Base-by-base conservation (phyloP, 2,329 filamentous ascomycete species). In the Colletotrichum tanaceti region DNA sequence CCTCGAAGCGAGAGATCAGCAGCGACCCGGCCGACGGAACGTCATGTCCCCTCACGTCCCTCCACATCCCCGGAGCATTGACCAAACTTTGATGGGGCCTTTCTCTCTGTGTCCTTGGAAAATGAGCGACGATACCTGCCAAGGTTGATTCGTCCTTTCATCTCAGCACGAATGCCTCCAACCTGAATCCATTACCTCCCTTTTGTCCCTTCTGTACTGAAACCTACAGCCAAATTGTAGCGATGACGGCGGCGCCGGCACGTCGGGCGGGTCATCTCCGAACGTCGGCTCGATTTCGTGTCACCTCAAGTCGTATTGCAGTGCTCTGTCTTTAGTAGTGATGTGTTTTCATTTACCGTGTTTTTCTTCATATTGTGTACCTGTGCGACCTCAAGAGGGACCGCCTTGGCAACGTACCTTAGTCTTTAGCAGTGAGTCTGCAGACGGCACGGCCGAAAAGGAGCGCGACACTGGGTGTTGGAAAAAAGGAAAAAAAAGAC, bases 31-130 rank as follows among this genome's bases (percentile, higher is more conserved):
- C 20, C 18, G 18, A 35, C 43, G 52, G 13, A 60, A 65, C 65
- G 65, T 68, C 65, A 65, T 71, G 35, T 65, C 61, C 47, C 61
- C 65, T 54, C 35, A 43, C 50, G 10, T 39, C 49, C 39, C 41
- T 52, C 24, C 55, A 46, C 50, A 50, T 11, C 55, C 22, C 43
- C 13, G 35, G 22, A 43, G 47, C 47, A 54, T 58, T 54, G 54
- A 44, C 60, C 32, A 63, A 32, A 58, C 22, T 41, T 28, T 14
- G 35, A 41, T 10, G 43, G 10, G 20, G 22, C 22, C n/a, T 16
- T 32, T 53, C 32, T 16, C 20, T 38, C 16, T 32, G n/a, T 63
- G 43, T 57, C 50, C 58, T 38, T 55, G 63, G 58, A 63, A 63
- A 57, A 14, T 24, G 32, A 28, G 52, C 22, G 14, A 49, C 38